Conservation (phyloP, 108 stramenopile species). For the Schizochytrium sp. region DNA sequence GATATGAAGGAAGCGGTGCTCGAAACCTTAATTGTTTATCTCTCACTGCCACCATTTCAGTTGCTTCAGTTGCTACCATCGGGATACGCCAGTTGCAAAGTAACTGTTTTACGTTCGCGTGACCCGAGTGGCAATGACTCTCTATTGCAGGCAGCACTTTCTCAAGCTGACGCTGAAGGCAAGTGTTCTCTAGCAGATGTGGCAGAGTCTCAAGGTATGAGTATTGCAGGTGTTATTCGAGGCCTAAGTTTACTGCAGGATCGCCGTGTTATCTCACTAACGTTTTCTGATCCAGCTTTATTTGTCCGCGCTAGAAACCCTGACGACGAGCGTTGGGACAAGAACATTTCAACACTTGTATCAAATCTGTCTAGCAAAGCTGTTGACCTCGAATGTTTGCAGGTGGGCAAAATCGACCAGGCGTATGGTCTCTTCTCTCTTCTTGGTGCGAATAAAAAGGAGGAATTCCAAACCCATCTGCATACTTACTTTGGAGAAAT, state of each 20-base stretch:
- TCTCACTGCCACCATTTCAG: background rate
- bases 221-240: constrained; percentile 9
- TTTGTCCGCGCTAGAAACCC: constrained; percentile 22
- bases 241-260: background rate
- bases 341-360: background rate
- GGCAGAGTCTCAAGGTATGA: background rate
- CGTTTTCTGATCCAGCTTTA: constrained; percentile 15
- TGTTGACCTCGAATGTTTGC: background rate
- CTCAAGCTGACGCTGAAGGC: background rate
- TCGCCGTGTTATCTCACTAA: background rate
- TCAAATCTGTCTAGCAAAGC: background rate
- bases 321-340: background rate
- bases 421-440: constrained; percentile 4
- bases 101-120: background rate
- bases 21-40: constrained; percentile 5
- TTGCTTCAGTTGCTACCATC: constrained; percentile 21
- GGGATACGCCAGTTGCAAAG: constrained; percentile 22
- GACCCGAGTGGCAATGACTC: background rate
- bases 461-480: background rate
- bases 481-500: background rate
- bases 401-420: background rate
- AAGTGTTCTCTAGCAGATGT: background rate
- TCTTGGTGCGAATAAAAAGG: background rate
- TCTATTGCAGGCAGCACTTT: background rate
- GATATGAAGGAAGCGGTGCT: constrained; percentile 36